phyloP scores from a whole-genome alignment of 169 alveolate genomes.

The Neospora caninum region DNA sequence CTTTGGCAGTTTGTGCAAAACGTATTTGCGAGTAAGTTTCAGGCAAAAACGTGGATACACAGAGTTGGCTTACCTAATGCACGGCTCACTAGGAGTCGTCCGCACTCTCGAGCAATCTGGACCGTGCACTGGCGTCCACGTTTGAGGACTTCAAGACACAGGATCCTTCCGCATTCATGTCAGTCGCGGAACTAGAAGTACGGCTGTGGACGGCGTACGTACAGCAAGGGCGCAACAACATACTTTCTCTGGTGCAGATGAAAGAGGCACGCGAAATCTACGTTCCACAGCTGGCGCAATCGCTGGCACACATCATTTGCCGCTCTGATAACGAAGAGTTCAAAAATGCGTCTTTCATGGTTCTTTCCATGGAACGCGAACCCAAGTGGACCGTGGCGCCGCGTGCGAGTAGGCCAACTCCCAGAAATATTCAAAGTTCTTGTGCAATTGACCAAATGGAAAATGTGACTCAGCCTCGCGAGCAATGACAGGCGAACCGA shows the following conservation, averaged over 20 bases:
- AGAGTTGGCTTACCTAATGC: background rate
- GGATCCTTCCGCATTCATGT: conserved; percentile 18
- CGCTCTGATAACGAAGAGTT: conserved; percentile 31
- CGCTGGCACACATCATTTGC: background rate
- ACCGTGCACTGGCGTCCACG: background rate
- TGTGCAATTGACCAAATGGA: background rate
- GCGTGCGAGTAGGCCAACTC: background rate
- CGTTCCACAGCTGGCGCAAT: conserved; percentile 28
- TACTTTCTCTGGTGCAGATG: background rate
- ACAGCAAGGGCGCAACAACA: background rate
- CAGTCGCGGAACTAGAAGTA: background rate
- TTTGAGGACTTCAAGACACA: background rate
- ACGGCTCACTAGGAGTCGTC: background rate
- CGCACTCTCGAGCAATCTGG: background rate
- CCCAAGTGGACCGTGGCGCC: background rate
- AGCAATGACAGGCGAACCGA: background rate
- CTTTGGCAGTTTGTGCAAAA: conserved; percentile 8
- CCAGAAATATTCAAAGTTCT: background rate
- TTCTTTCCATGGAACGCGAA: background rate
- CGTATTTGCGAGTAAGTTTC: conserved; percentile 1
- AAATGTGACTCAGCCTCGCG: background rate
- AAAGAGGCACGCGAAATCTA: conserved; percentile 25
- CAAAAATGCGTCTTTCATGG: conserved; percentile 4
- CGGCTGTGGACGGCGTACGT: background rate
- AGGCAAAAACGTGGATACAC: background rate